phyloP scores from a whole-genome alignment of 805 yeast genomes.

The Ogataea thermomethanolica region DNA sequence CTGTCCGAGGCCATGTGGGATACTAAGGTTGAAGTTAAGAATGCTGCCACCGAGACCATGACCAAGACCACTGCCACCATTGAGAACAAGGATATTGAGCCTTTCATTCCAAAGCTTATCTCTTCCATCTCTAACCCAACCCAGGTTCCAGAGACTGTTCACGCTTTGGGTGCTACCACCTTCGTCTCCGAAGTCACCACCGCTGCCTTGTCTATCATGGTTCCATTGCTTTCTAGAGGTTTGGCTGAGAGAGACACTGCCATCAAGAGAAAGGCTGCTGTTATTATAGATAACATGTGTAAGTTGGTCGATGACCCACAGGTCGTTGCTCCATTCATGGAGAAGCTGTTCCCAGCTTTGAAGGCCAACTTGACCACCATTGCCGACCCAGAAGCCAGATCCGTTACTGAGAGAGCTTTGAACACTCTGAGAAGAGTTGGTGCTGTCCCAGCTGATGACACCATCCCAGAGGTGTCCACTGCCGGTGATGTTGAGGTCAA shows the following conservation, averaged over 20 bases:
- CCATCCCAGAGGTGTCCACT: slow-evolving; percentile 94
- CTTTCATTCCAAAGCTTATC: slow-evolving; percentile 97
- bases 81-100: slow-evolving; percentile 99
- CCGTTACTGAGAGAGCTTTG: slow-evolving; percentile 94
- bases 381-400: slow-evolving; percentile 99
- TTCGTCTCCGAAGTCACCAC: slow-evolving; percentile 99
- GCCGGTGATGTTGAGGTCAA: slow-evolving; percentile 97
- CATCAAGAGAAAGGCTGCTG: slow-evolving; percentile 99
- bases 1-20: slow-evolving; percentile 99
- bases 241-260: slow-evolving; percentile 99
- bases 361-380: slow-evolving; percentile 91
- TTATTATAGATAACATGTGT: slow-evolving; percentile 99
- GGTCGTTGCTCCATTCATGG: slow-evolving; percentile 99
- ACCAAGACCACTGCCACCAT: slow-evolving; percentile 95
- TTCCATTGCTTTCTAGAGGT: slow-evolving; percentile 98
- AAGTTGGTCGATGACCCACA: slow-evolving; percentile 99
- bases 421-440: slow-evolving; percentile 98
- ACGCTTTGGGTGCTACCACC: slow-evolving; percentile 98
- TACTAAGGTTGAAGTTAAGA: slow-evolving; percentile 97
- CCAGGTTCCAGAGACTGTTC: slow-evolving; percentile 98
- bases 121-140: slow-evolving; percentile 95
- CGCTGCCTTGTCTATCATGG: slow-evolving; percentile 99
- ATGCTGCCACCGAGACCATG: slow-evolving; percentile 93
- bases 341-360: slow-evolving; percentile 92
- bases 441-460: slow-evolving; percentile 86